These are phyloP conservation scores for Luffa aegyptiaca DNA, from an alignment of 306 rosid species.

Conservation along the genomic window DNA sequence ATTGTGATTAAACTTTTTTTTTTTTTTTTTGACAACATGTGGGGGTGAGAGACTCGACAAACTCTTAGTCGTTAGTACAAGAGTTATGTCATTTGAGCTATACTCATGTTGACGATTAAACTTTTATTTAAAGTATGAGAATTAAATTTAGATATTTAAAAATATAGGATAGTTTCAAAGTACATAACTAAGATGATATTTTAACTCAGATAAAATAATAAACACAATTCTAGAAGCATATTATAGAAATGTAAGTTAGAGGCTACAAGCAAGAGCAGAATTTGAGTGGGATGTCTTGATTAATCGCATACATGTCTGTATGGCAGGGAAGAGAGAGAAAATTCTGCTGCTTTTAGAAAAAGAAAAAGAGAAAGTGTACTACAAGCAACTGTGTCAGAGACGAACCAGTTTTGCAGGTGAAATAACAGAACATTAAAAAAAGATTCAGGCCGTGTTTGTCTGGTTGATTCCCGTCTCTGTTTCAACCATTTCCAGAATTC, in stretches of 20 bases:
- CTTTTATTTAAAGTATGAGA: too few species aligned
- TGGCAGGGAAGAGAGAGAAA: not conserved
- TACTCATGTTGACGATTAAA: too few species aligned
- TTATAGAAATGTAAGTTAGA: not conserved
- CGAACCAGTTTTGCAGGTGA: constrained; percentile 8
- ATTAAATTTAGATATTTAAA: too few species aligned
- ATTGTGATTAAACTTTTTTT: too few species aligned
- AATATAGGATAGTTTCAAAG: too few species aligned
- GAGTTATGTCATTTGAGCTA: too few species aligned
- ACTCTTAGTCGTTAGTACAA: too few species aligned
- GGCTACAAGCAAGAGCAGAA: not conserved
- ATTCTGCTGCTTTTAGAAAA: not conserved
- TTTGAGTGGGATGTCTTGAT: not conserved
- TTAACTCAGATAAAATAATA: too few species aligned
- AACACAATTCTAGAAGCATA: not conserved
- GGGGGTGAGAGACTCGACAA: too few species aligned
- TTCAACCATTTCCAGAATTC: not conserved
- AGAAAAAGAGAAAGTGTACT: not conserved
- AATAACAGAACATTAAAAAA: not conserved
- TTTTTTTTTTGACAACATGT: too few species aligned
- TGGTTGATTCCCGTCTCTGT: not conserved
- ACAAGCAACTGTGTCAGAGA: not conserved
- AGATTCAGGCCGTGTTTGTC: not conserved
- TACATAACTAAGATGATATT: too few species aligned
- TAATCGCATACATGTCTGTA: not conserved